phyloP scores from a whole-genome alignment of 2,329 filamentous ascomycete species.

The Fusarium metavorans region DNA sequence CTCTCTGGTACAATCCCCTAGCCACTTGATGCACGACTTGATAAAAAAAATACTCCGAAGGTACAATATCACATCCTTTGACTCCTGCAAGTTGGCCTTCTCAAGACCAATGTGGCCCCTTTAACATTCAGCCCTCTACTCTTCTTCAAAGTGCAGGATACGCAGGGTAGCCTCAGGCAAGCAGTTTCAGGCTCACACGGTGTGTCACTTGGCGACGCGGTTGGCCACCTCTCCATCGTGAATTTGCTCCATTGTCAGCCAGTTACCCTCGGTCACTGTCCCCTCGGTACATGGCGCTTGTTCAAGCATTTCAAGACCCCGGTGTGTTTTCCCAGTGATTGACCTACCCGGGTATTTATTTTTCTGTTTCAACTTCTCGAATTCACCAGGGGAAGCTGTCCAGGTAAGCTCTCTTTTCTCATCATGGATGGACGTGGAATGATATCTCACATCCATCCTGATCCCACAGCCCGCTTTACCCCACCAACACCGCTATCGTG shows the following conservation, averaged over 20 bases:
- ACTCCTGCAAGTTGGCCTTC: not conserved
- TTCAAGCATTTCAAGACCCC: not conserved
- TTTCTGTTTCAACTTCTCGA: not conserved
- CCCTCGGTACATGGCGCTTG: not conserved
- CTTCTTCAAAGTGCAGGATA: not conserved
- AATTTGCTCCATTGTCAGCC: conserved; percentile 3
- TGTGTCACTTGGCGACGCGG: conserved; percentile 11
- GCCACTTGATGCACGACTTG: not conserved
- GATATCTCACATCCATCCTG: conserved; percentile 17
- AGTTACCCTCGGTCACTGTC: not conserved
- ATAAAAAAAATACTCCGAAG: not conserved
- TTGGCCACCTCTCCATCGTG: conserved; percentile 8
- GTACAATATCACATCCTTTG: not conserved
- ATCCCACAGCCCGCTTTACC: conserved; percentile 22
- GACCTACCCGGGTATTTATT: not conserved
- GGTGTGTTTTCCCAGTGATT: not conserved
- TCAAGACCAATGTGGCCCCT: not conserved
- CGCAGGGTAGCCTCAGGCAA: conserved; percentile 16
- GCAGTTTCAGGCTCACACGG: not conserved
- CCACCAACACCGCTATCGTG: conserved; percentile 31
- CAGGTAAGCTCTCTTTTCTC: not conserved
- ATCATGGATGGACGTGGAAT: conserved; percentile 4
- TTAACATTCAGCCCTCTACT: not conserved
- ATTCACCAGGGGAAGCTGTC: not conserved
- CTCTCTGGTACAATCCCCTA: not conserved